These are phyloP conservation scores for Talaromyces amestolkiae DNA, from an alignment of 2,329 filamentous ascomycete genomes.

Conservation along the genomic window DNA sequence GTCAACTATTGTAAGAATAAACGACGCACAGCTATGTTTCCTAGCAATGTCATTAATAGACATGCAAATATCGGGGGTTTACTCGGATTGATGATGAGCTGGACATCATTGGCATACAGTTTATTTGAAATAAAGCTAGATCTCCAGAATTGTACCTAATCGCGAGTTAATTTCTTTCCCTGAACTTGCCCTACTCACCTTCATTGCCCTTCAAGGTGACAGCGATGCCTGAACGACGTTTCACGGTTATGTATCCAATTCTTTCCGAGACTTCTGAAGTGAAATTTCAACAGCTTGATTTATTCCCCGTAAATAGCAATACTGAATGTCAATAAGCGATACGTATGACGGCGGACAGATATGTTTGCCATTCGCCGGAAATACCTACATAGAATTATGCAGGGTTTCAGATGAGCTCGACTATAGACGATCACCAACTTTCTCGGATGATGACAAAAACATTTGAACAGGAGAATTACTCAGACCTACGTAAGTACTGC, in stretches of 20 bases:
- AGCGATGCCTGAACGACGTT: neutral
- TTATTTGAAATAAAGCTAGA: neutral
- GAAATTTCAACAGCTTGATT: neutral
- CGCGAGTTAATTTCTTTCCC: neutral
- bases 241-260: neutral
- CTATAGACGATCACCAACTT: neutral
- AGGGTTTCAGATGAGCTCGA: neutral
- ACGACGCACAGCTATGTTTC: too few species aligned
- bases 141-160: neutral
- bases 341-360: neutral
- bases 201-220: neutral
- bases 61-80: neutral
- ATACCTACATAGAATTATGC: neutral
- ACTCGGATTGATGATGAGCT: neutral
- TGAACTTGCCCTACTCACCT: neutral
- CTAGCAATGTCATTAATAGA: neutral
- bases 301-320: neutral
- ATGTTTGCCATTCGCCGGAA: neutral
- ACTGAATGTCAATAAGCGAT: neutral
- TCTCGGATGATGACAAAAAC: neutral
- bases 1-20: neutral
- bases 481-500: neutral
- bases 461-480: too few species aligned
- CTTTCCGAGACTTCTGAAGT: neutral
- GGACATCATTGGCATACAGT: neutral